Base-by-base conservation (phyloP, 2,329 filamentous ascomycete species). In the Colletotrichum navitas region DNA sequence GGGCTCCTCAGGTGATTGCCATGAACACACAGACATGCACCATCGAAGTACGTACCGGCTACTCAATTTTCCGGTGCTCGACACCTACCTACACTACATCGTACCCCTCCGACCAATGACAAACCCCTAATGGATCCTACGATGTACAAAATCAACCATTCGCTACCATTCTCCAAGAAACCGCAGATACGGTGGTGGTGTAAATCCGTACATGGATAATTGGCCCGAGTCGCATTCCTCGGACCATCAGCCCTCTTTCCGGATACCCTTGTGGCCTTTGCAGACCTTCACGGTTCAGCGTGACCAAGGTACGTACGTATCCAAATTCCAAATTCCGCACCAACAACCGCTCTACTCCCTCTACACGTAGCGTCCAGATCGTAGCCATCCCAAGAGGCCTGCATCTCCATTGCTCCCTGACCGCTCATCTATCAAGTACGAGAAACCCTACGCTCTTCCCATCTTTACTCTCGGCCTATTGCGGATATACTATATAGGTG, bases 161-260 rank as follows among this genome's bases (percentile, higher is more conserved):
- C 6, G 41, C 41, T 43, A 21, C 41, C 18, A 21, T 43, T 21
- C 41, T 21, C 10, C 43, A 45, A n/a, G 34, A 58, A 26, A 41
- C 55, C n/a, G 24, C 45, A 45, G 39, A 47, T 47, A 47, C 21
- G 41, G 41, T 43, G 41, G 41, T 41, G 14, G 3, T 16, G 34
- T 12, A 18, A n/a, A 45, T 39, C 47, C 39, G 54, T 39, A 45
- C 18, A 43, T 43, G 29, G 54, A 55, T 56, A 45, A 39, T 66
- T 59, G 54, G 67, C 55, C 26, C 43, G 63, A 41, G 24, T 62
- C 41, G 29, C 68, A 56, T 55, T 41, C 51, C 36, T 51, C 34
- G 64, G 21, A 4, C 41, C 26, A 49, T 58, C 41, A 26, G 49
- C 41, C 24, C 56, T 26, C 3, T 26, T 61, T 51, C 14, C 24